Evolutionary conservation across 768 basidiomycete species (phyloP).

Genomic region (Psilocybe subaeruginosa): DNA sequence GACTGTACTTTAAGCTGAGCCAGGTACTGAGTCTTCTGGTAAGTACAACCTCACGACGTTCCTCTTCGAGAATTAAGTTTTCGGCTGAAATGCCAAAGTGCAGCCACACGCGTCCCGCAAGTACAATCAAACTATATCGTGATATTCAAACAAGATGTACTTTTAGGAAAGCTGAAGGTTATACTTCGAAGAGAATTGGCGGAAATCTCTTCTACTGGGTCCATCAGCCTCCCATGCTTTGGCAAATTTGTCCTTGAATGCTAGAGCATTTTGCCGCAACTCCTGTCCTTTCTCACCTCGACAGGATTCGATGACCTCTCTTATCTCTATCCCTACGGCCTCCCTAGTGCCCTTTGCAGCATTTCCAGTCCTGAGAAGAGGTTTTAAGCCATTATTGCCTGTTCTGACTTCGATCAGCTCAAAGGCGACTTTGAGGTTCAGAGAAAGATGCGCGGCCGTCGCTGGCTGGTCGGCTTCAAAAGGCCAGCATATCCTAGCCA

Average conservation of each 20-base stretch:
- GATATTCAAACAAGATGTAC: not conserved
- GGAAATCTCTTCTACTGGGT: not conserved
- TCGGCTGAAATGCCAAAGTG: too few species aligned
- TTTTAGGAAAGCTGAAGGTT: not conserved
- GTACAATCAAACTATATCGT: too few species aligned
- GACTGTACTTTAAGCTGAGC: too few species aligned
- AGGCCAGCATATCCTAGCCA: slow-evolving; percentile 6
- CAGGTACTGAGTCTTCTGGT: too few species aligned
- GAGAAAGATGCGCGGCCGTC: not conserved
- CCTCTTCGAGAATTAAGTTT: too few species aligned
- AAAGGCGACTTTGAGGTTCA: not conserved
- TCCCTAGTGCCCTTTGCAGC: not conserved
- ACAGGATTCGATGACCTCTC: not conserved
- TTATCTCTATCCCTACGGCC: not conserved
- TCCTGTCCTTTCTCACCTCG: not conserved
- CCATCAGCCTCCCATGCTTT: slow-evolving; percentile 3
- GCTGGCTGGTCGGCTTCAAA: slow-evolving; percentile 3
- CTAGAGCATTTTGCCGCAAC: not conserved
- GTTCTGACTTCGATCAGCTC: slow-evolving; percentile 7
- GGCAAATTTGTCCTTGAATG: not conserved
- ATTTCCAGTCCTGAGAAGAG: not conserved
- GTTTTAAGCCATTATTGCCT: not conserved
- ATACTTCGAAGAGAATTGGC: not conserved
- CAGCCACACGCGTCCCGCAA: too few species aligned
- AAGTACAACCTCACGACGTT: too few species aligned